Base-by-base conservation (phyloP, 305 asterid genomes). In the Solanum aculeatissimum region DNA sequence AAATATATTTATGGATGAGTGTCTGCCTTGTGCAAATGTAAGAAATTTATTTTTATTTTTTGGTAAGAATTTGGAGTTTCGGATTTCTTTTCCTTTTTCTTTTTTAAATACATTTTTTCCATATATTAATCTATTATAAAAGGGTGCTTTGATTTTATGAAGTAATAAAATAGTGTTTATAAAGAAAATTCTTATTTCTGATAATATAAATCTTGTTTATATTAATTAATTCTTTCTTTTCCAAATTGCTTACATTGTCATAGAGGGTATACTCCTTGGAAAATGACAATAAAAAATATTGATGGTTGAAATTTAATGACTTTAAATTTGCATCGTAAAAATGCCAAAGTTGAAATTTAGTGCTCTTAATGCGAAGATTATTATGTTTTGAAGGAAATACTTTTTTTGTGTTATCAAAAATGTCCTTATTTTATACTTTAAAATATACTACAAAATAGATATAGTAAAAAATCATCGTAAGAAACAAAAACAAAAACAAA, bases 1-100 rank as follows among this genome's bases (percentile, higher is more conserved):
- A 78, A 79, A 85, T 65, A 83, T 81, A 91, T 88, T 87, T 53
- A 89, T 89, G 90, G 85, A 45, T 19, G 42, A 82, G 21, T 81
- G n/a, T 70, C 21, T 84, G 21, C n/a, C n/a, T n/a, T 69, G 19
- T 70, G 72, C 81, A 87, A 83, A 85, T 32, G 83, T 75, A 88
- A 51, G 86, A 60, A 60, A 77, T 21, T 83, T 63, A 65, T 65
- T 27, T 65, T 62, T 60, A 23, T 23, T 87, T 85, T 75, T 86
- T 21, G n/a, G 54, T 42, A 12, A n/a, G 54, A 72, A 27, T 25
- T 47, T 75, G 29, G 82, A 51, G 65, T 51, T 77, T 51, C 12
- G 18, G 63, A 75, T 47, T n/a, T 75, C 23, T 75, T 72, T 75
- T 7, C 42, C 62, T 4, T 74, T 74, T 13, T 35, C 40, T 25